Base-by-base conservation (phyloP, 352 stramenopile species). In the Peronosclerospora sorghi region DNA sequence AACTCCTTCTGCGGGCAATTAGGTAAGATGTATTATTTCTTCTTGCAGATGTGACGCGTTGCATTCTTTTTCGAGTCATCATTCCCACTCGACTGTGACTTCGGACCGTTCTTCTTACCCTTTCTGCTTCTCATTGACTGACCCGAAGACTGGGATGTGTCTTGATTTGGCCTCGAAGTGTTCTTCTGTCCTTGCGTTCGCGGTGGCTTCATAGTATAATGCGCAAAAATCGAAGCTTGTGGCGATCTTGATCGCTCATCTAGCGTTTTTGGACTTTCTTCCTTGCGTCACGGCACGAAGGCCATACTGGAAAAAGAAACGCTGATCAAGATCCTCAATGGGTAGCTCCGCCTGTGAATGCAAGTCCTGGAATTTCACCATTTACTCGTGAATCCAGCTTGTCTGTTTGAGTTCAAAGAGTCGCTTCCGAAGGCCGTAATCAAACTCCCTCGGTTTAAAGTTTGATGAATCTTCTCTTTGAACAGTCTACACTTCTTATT, bases 251-350 rank as follows among this genome's bases (percentile, higher is more conserved):
- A 48, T 36, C 5, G 18, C 1, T 41, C 23, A n/a, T 41, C 13
- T 10, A 48, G n/a, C 0, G 9, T n/a, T 14, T 9, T 17, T 20
- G 32, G 42, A 48, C 42, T 48, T 4, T 24, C 2, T 7, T 48
- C 21, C 24, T 45, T 48, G 1, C 13, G 21, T 35, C n/a, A 27
- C 38, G 10, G 5, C 24, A 8, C 38, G n/a, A 26, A 27, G 17
- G 1, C 32, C 41, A 6, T 48, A 30, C 20, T 48, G 41, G 15
- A 48, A 40, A 21, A 9, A 41, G 30, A 48, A 48, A 23, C 41
- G 41, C 30, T 48, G 34, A 46, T 18, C 3, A 30, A 27, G 39
- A 46, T 35, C 7, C 7, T 3, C 4, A 12, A 32, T 32, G 8
- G 28, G 28, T 12, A 32, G 21, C 21, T 26, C 21, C 21, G 21